These are phyloP conservation scores for Glycyrrhiza uralensis DNA, from an alignment of 306 rosid genomes.

Conservation along the genomic window DNA sequence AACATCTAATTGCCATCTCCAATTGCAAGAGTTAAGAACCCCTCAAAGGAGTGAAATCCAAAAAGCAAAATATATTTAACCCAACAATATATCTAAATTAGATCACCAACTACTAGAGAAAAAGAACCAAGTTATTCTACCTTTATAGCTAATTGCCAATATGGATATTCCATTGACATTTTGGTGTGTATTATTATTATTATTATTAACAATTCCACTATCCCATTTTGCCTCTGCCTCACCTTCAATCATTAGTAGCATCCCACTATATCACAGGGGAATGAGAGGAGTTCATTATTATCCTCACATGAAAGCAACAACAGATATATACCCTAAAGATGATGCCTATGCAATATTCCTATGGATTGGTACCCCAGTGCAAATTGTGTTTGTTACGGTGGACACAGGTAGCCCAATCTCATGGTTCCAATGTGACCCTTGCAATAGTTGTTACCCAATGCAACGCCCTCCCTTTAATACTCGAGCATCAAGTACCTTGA, in stretches of 20 bases:
- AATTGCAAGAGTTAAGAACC: neutral
- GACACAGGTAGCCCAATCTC: slow-evolving; percentile 34
- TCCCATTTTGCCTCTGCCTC: neutral
- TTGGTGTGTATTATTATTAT: neutral
- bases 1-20: neutral
- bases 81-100: neutral
- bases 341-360: slow-evolving; percentile 31
- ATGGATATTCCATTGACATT: slow-evolving; percentile 8
- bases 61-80: neutral
- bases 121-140: neutral
- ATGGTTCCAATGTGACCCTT: slow-evolving; percentile 40
- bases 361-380: slow-evolving; percentile 37
- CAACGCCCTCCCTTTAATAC: slow-evolving; percentile 27
- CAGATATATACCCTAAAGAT: slow-evolving; percentile 17
- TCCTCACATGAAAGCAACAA: neutral
- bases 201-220: neutral
- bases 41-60: neutral
- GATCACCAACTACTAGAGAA: neutral
- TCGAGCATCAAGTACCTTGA: slow-evolving; percentile 15
- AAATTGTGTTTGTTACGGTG: slow-evolving; percentile 18
- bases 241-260: slow-evolving; percentile 12
- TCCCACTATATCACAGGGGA: slow-evolving; percentile 25
- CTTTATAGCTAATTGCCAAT: neutral
- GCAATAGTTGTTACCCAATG: slow-evolving; percentile 31
- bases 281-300: neutral